Base-by-base conservation (phyloP, 192 early-diverging fungal genomes). In the Coemansia sp. region DNA sequence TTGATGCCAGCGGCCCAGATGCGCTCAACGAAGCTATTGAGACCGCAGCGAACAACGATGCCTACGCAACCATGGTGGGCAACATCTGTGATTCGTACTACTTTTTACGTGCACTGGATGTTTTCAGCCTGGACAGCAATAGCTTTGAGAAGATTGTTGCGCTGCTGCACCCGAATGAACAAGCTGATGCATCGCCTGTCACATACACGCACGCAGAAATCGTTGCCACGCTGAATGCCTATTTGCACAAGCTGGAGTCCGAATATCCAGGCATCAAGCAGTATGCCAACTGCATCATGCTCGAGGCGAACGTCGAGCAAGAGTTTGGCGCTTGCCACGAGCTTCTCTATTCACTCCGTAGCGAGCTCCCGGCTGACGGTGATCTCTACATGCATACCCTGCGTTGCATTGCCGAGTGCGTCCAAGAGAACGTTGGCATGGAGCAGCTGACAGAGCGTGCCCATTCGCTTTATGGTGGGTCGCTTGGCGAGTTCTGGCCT, bases 81-180 rank as follows among this genome's bases (percentile, higher is more conserved):
- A 61, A 64, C 53, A 52, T 77, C 29, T 77, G 74, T 29, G 68
- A 70, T 41, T 64, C 68, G 3, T 77, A 77, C 62, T 77, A 77
- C 48, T 77, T 77, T 60, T 44, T 77, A 2, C 68, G 74, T 56
- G 61, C 67, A 19, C 57, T 77, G 30, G 61, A 64, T 31, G 57
- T 50, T 6, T 77, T 71, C 37, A 28, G 36, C 8, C 59, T 77
- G 1, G 65, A 57, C 57, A 52, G 58, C 27, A 31, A 60, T 13
- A 66, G 65, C 47, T 62, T 77, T 61, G 58, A 57, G 45, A 45
- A 61, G 14, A 57, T 77, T n/a, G 60, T 71, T 50, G 61, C 50
- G 27, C 56, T 66, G n/a, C 38, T 77, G 38, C 25, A 57, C 14
- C 50, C 62, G 20, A 68, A 61, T 19, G 65, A 64, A 20, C 37